Evolutionary conservation across 2,329 filamentous ascomycete genomes (phyloP), one percentile per base, ranked within the genome.

Genomic region (Beauveria bassiana): DNA sequence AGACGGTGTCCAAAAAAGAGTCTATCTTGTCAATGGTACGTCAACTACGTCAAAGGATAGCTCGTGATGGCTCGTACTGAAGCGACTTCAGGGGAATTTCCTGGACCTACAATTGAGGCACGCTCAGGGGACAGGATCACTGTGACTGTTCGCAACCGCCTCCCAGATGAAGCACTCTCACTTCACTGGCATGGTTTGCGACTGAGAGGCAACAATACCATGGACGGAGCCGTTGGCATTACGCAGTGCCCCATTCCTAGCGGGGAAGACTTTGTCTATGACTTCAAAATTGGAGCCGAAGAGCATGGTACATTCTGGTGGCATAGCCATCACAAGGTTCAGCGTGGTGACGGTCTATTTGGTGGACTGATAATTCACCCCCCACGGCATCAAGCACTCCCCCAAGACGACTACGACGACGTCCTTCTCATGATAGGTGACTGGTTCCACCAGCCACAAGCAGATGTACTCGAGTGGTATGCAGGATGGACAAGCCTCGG

Each of bases 121-220:
- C 71, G 81, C 61, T 82, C 80, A 78, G 81, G 80, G 34, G 80
- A 83, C 64, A 70, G 64, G 7, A 72, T 81, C 40, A 73, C 86
- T 53, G 80, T 90, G 55, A 84, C 83, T 26, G 81, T 90, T 61
- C 79, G 83, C 72, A 91, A 91, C 71, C 78, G 82, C n/a, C 79
- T 90, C 2, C 0, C 78, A 77, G 16, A 72, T 69, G 38, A 77
- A 76, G 64, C 73, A 72, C 71, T 74, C 62, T 74, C 76, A 1
- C 71, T 81, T 31, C 79, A 82, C 66, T 82, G 79, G 79, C 79
- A 81, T 62, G 79, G 79, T 8, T 64, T 81, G 3, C 71, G 74
- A 34, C 77, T 81, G 67, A 70, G 73, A 42, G 71, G 74, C 62
- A 77, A 73, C 61, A 77, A 76, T 63, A 69, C 75, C n/a, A 73